Percentiles rank a stretch among this genome's conserved stretches.
Evolutionary conservation across 495 filamentous ascomycete species (phyloP).

Genomic region (Xylaria venustula): DNA sequence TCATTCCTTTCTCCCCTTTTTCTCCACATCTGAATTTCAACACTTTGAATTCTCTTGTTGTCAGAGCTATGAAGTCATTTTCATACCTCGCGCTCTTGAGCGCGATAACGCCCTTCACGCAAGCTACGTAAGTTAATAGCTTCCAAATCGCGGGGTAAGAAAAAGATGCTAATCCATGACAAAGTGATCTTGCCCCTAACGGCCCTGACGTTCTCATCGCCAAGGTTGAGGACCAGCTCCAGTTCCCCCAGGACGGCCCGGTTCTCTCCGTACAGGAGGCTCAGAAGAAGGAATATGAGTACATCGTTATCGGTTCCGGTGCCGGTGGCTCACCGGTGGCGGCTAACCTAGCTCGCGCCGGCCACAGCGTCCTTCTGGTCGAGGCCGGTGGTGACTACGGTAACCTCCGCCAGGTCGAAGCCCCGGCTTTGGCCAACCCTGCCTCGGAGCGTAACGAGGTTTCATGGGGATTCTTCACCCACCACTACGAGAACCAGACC

Average conservation of each 20-base stretch:
- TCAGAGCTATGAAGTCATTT: constrained; percentile 6
- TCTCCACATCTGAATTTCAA: neutral
- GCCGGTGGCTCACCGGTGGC: constrained; percentile 62
- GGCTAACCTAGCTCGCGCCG: constrained; percentile 56
- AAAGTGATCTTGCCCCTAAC: constrained; percentile 4
- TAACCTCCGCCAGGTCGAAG: constrained; percentile 16
- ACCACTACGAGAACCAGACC: constrained; percentile 42
- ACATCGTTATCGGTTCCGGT: constrained; percentile 63
- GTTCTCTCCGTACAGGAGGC: neutral
- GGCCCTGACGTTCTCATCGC: neutral
- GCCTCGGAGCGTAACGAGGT: constrained; percentile 41
- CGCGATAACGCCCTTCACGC: neutral
- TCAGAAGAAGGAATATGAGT: constrained; percentile 48
- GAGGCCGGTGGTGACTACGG: constrained; percentile 21
- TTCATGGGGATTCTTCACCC: constrained; percentile 50
- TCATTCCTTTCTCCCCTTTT: neutral
- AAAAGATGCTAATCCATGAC: no score
- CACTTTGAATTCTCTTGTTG: neutral
- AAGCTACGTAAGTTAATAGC: constrained; percentile 5
- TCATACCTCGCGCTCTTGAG: constrained; percentile 12
- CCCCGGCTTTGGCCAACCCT: constrained; percentile 38
- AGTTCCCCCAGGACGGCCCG: neutral
- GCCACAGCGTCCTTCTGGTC: constrained; percentile 40
- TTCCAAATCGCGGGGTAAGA: no score
- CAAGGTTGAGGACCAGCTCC: neutral